Evolutionary conservation across 176 grass and related monocot genomes (phyloP).

Genomic region (Avena insularis): DNA sequence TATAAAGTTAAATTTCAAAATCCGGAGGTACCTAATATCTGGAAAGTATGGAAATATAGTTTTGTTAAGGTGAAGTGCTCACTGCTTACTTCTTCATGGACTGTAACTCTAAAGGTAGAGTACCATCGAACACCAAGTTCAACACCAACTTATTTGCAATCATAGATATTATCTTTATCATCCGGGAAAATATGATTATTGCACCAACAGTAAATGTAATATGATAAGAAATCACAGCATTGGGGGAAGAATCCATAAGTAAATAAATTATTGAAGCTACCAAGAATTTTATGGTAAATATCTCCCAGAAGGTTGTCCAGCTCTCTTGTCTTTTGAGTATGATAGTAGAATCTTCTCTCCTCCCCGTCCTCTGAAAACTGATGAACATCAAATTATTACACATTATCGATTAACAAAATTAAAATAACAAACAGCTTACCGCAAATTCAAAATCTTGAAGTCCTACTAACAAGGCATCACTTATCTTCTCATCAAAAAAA

Average conservation of each 20-base stretch:
- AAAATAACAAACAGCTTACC: slow-evolving; percentile 53
- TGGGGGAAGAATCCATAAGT: slow-evolving; percentile 14
- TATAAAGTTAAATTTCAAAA: not conserved
- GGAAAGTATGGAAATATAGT: not conserved
- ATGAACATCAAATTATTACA: slow-evolving; percentile 25
- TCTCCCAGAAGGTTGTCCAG: slow-evolving; percentile 97
- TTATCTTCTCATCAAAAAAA: slow-evolving; percentile 82
- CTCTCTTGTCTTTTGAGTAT: slow-evolving; percentile 94
- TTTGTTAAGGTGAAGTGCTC: slow-evolving; percentile 12
- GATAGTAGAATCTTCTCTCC: slow-evolving; percentile 88
- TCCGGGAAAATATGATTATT: not conserved
- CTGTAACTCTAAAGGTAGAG: slow-evolving; percentile 2
- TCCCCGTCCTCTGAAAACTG: slow-evolving; percentile 96
- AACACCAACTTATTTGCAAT: not conserved
- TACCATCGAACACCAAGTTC: not conserved
- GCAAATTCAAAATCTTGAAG: slow-evolving; percentile 89
- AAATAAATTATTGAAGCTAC: slow-evolving; percentile 51
- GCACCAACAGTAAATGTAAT: slow-evolving; percentile 6
- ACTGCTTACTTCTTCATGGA: slow-evolving; percentile 14
- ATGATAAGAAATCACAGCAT: slow-evolving; percentile 28
- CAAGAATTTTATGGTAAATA: slow-evolving; percentile 99
- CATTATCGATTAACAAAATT: not conserved
- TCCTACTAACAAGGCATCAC: slow-evolving; percentile 66
- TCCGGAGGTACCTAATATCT: not conserved
- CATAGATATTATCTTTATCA: slow-evolving; percentile 15